Conservation (phyloP, 768 basidiomycete genomes). For the Harrya chromipes region DNA sequence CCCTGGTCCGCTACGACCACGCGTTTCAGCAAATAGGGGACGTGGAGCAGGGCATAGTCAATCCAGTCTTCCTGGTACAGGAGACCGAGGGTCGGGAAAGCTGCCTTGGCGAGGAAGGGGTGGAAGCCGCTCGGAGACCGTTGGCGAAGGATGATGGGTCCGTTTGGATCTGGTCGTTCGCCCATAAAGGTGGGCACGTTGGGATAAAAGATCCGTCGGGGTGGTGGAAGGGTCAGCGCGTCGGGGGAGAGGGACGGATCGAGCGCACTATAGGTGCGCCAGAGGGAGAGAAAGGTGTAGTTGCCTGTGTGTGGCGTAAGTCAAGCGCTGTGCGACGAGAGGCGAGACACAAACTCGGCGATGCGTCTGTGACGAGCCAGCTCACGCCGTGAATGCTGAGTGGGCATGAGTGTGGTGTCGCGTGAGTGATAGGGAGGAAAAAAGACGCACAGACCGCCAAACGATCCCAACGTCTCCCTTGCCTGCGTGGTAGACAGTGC, state of each 20-base stretch:
- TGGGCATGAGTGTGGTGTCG: not conserved
- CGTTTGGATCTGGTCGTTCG: constrained; percentile 29
- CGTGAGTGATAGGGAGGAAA: not conserved
- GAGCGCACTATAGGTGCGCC: constrained; percentile 70
- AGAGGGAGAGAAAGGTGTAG: constrained; percentile 71
- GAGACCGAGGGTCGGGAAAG: constrained; percentile 66
- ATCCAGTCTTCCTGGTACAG: constrained; percentile 75
- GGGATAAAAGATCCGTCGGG: constrained; percentile 74
- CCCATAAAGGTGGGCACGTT: constrained; percentile 60
- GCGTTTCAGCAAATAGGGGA: constrained; percentile 73
- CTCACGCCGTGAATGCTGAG: constrained; percentile 63
- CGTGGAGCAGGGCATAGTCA: constrained; percentile 64
- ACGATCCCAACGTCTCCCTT: constrained; percentile 43
- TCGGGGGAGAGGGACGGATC: constrained; percentile 46
- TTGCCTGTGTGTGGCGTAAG: constrained; percentile 41
- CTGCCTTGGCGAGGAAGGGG: constrained; percentile 65
- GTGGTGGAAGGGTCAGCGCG: constrained; percentile 54
- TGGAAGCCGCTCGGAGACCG: constrained; percentile 66
- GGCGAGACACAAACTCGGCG: constrained; percentile 42
- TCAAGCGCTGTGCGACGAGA: not conserved
- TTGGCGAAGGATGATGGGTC: constrained; percentile 31
- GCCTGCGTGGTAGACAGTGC: constrained; percentile 53
- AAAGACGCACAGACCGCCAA: constrained; percentile 51
- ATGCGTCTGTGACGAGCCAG: constrained; percentile 58
- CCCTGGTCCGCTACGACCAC: constrained; percentile 73